phyloP scores from a whole-genome alignment of 1,284 basidiomycete species.

The Puccinia triticina region DNA sequence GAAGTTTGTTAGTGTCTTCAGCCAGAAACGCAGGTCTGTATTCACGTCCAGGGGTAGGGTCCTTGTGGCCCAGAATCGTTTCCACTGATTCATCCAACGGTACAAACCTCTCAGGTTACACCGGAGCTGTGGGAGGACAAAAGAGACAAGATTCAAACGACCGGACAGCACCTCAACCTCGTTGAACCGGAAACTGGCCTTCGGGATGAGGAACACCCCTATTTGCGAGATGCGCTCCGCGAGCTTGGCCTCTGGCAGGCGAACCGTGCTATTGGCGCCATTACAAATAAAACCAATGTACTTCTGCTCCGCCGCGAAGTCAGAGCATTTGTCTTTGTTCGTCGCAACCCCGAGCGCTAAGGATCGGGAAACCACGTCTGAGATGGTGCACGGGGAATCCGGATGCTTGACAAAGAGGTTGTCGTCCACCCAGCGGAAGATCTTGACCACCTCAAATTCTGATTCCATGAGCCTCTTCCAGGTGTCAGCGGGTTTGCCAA shows the following conservation, averaged over 20 bases:
- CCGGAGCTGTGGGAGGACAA: background rate
- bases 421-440: constrained; percentile 11
- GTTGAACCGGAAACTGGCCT: background rate
- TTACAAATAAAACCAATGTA: background rate
- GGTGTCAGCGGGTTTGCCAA: background rate
- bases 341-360: background rate
- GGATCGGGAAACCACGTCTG: background rate
- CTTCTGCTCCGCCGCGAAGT: background rate
- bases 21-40: no score
- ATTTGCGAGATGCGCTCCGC: background rate
- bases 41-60: no score
- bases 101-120: background rate
- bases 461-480: constrained; percentile 12
- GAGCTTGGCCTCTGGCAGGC: background rate
- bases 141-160: background rate
- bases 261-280: background rate
- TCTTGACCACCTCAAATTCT: background rate
- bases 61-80: no score
- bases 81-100: background rate
- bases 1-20: no score
- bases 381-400: background rate
- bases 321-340: background rate
- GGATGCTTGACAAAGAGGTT: background rate
- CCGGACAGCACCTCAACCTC: background rate
- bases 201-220: background rate